Base-by-base conservation (phyloP, 192 early-diverging fungal species). In the Gryganskiella cystojenkinii region DNA sequence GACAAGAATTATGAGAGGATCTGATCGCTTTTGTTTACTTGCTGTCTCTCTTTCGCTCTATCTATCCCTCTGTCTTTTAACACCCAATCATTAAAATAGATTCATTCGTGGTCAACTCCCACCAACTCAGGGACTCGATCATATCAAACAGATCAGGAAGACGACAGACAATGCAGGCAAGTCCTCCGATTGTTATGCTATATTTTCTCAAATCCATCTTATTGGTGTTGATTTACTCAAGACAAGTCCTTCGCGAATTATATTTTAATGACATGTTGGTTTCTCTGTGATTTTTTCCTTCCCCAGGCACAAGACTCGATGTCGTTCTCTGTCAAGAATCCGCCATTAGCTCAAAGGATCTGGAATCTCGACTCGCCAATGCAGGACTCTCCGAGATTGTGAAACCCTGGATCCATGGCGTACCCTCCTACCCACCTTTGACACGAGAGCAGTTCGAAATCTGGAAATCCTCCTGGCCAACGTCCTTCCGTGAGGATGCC, bases 401-500 rank as follows among this genome's bases (percentile, higher is more conserved):
- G 19, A 43, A 63, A 19, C 79, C 73, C 19, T 59, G 57, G 25
- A 61, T 81, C 8, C 70, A 81, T 34, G 44, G 56, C n/a, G 88
- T 95, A 0, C 87, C 94, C 3, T 75, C 73, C 25, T 73, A 87
- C 56, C 80, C 94, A 42, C 85, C 96, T 0, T 61, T 88, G 30
- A 95, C 92, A 1, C 53, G 81, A 5, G 65, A 84, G 11, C 94
- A 98, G 67, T 93, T 91, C 64, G 87, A 93, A 10, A 73, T 73
- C 33, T 98, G 96, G 94, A 94, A 88, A 64, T 14, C 49, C 14
- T 22, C 92, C 25, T 98, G 96, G 96, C 95, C 96, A 7, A 83
- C 94, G n/a, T 79, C 82, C 24, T 98, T 90, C 60, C 88, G 92
- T 37, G 88, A 89, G 62, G 82, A 89, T 60, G 64, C 69, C 0